Percentiles rank a stretch among this genome's conserved stretches.
phyloP scores from a whole-genome alignment of 768 basidiomycete species.

The Cystofilobasidium macerans region DNA sequence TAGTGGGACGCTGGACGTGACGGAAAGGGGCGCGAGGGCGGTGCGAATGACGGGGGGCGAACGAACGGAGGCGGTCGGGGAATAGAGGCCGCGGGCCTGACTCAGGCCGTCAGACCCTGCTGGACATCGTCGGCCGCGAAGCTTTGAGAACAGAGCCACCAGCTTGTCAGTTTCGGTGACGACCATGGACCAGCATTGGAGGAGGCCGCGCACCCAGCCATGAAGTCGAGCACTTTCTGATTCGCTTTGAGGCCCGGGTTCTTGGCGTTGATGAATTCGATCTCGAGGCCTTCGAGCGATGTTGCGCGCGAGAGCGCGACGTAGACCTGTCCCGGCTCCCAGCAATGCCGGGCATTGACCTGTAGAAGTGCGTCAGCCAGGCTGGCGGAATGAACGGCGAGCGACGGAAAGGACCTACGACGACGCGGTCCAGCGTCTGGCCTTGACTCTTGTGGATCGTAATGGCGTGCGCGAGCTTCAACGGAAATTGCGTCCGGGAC shows the following conservation, averaged over 20 bases:
- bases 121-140: too few species aligned
- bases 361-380: background rate
- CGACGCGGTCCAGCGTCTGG: constrained; percentile 87
- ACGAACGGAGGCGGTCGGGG: too few species aligned
- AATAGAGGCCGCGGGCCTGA: too few species aligned
- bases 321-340: constrained; percentile 18
- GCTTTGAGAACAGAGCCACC: too few species aligned
- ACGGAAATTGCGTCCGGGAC: constrained; percentile 6
- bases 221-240: background rate
- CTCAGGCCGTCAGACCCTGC: too few species aligned
- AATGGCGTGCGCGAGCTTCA: constrained; percentile 16
- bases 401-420: constrained; percentile 43
- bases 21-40: too few species aligned
- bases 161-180: too few species aligned
- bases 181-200: background rate
- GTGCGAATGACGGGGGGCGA: too few species aligned
- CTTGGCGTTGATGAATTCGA: background rate
- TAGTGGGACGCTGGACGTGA: too few species aligned
- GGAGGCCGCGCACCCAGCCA: background rate
- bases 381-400: background rate
- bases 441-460: constrained; percentile 92
- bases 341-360: constrained; percentile 6
- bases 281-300: constrained; percentile 15
- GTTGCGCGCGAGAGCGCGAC: constrained; percentile 24
- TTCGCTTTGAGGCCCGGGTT: background rate